These are phyloP conservation scores for Heterobasidion occidentale DNA, from an alignment of 1,284 basidiomycete genomes.

Conservation along the genomic window DNA sequence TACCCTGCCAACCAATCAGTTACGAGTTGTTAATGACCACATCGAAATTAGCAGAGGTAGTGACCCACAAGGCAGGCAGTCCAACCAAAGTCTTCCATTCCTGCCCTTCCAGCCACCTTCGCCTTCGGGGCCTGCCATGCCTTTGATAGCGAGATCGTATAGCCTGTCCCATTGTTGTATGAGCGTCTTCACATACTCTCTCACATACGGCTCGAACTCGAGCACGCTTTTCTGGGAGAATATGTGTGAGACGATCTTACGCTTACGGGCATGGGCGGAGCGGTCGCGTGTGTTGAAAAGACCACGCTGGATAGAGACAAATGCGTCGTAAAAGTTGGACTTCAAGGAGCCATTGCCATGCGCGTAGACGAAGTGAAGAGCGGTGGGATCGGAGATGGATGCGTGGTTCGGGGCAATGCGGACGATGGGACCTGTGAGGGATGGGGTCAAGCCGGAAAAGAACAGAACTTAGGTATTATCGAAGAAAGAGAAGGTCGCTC, in stretches of 20 bases:
- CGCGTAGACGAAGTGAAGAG: conserved; percentile 68
- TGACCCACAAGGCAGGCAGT: conserved; percentile 61
- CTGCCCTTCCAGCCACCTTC: conserved; percentile 49
- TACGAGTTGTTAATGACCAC: background rate
- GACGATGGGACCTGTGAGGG: conserved; percentile 61
- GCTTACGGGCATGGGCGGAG: conserved; percentile 78
- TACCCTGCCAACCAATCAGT: conserved; percentile 29
- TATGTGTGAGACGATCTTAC: conserved; percentile 84
- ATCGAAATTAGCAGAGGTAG: background rate
- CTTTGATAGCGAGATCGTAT: conserved; percentile 47
- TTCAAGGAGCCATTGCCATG: conserved; percentile 78
- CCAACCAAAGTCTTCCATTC: conserved; percentile 61
- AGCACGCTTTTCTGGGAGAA: conserved; percentile 80
- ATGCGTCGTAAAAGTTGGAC: conserved; percentile 66
- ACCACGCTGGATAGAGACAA: conserved; percentile 65
- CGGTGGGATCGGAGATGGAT: conserved; percentile 75
- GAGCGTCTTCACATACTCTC: conserved; percentile 52
- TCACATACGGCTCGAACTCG: conserved; percentile 76
- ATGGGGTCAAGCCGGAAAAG: background rate
- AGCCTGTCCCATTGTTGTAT: conserved; percentile 78
- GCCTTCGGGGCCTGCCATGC: conserved; percentile 27
- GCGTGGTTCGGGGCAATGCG: conserved; percentile 85
- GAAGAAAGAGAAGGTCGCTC: no score
- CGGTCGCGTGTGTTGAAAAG: conserved; percentile 85
- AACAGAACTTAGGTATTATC: background rate